Conservation (phyloP, 345 rosid genomes). For the Eucalyptus lansdowneana region DNA sequence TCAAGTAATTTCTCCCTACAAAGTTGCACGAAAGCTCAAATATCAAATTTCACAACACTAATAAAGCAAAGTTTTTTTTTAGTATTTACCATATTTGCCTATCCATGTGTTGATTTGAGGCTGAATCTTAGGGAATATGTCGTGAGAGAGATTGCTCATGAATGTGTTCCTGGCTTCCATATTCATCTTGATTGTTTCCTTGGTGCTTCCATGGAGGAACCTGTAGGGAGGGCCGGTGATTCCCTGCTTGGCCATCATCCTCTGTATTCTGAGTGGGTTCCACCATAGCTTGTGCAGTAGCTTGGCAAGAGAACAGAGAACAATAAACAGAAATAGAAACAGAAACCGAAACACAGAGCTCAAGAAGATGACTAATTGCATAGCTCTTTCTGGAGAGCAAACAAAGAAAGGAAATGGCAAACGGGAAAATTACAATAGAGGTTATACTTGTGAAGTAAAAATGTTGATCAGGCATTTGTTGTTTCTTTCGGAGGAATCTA, state of each 20-base stretch:
- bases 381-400: not conserved
- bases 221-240: not conserved
- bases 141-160: not conserved
- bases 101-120: not conserved
- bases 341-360: not conserved
- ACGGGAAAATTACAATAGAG: not conserved
- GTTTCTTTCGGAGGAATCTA: not conserved
- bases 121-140: not conserved
- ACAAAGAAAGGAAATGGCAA: not conserved
- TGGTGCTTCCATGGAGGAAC: not conserved
- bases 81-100: not conserved
- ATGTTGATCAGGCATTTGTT: not conserved
- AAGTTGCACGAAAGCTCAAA: not conserved
- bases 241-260: not conserved
- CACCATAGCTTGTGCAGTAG: not conserved
- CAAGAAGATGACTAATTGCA: not conserved
- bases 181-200: not conserved
- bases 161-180: not conserved
- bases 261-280: not conserved
- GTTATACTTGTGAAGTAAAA: not conserved
- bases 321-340: not conserved
- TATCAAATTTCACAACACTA: not conserved
- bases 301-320: not conserved
- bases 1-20: slow-evolving; percentile 20
- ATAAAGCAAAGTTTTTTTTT: not conserved